Evolutionary conservation across 1,284 basidiomycete species (phyloP).

Genomic region (Ustilago trichophora): DNA sequence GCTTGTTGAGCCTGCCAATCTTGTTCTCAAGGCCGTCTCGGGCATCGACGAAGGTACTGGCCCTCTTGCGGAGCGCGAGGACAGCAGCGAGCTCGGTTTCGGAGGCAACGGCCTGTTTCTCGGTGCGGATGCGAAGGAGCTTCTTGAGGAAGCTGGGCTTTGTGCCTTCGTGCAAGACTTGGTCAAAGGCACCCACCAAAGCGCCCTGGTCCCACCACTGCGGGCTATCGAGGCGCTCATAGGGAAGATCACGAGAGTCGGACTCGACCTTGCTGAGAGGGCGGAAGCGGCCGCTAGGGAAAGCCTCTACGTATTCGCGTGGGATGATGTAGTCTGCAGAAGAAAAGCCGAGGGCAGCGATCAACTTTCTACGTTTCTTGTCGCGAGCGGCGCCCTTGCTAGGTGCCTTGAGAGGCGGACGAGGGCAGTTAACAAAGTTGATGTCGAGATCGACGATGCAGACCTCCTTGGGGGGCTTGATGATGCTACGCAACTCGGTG

Average conservation of each 20-base stretch:
- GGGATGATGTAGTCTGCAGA: slow-evolving; percentile 62
- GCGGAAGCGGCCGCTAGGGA: slow-evolving; percentile 78
- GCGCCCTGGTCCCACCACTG: slow-evolving; percentile 91
- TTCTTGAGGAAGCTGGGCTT: slow-evolving; percentile 54
- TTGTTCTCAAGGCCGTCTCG: slow-evolving; percentile 76
- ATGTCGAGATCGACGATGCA: slow-evolving; percentile 92
- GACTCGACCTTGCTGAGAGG: slow-evolving; percentile 74
- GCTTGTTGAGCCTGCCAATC: slow-evolving; percentile 71
- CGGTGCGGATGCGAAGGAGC: slow-evolving; percentile 45
- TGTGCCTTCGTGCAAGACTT: slow-evolving; percentile 69
- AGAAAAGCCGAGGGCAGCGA: slow-evolving; percentile 50
- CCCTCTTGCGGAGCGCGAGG: slow-evolving; percentile 72
- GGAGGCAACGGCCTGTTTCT: slow-evolving; percentile 43
- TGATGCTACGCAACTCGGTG: slow-evolving; percentile 82
- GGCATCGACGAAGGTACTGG: slow-evolving; percentile 89
- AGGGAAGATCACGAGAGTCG: slow-evolving; percentile 82
- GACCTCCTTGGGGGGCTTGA: slow-evolving; percentile 77
- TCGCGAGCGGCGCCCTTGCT: slow-evolving; percentile 84
- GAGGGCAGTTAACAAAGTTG: slow-evolving; percentile 83
- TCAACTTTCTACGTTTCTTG: slow-evolving; percentile 78
- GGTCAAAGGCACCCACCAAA: slow-evolving; percentile 87
- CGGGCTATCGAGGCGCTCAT: slow-evolving; percentile 82
- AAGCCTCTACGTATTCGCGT: slow-evolving; percentile 89
- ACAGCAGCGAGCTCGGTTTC: slow-evolving; percentile 57
- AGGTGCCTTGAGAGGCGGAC: slow-evolving; percentile 81